A percentile compares a stretch with the other conserved stretches of the same genome.
phyloP scores from a whole-genome alignment of 2,329 filamentous ascomycete genomes.

The Helminthosporium solani region DNA sequence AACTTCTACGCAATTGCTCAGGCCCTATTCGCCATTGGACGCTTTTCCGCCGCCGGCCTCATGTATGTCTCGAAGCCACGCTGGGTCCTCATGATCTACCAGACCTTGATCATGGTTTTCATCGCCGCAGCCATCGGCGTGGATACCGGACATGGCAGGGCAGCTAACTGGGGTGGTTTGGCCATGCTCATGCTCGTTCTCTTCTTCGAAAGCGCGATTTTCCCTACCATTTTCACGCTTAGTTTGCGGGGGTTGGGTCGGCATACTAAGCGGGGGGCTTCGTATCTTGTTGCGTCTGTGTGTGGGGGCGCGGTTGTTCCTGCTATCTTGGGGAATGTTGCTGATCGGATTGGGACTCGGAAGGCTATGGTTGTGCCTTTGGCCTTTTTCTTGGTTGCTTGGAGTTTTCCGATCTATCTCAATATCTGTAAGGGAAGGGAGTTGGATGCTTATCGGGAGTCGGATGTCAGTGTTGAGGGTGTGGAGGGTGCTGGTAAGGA shows the following conservation, averaged over 20 bases:
- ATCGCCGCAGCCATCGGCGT: slow-evolving; percentile 35
- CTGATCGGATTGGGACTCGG: slow-evolving; percentile 15
- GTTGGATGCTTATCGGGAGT: slow-evolving; percentile 39
- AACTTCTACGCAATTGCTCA: slow-evolving; percentile 44
- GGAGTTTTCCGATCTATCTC: slow-evolving; percentile 25
- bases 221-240: slow-evolving; percentile 25
- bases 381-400: slow-evolving; percentile 21
- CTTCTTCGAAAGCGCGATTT: background rate
- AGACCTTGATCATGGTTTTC: slow-evolving; percentile 41
- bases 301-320: slow-evolving; percentile 35
- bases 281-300: slow-evolving; percentile 40
- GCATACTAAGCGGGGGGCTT: slow-evolving; percentile 44
- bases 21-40: slow-evolving; percentile 39
- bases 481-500: slow-evolving; percentile 6
- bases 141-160: slow-evolving; percentile 28
- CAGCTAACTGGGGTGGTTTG: slow-evolving; percentile 40
- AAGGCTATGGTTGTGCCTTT: slow-evolving; percentile 24
- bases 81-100: slow-evolving; percentile 39
- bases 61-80: slow-evolving; percentile 43
- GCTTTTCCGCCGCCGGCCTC: slow-evolving; percentile 40
- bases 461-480: slow-evolving; percentile 22
- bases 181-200: slow-evolving; percentile 39
- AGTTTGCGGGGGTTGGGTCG: slow-evolving; percentile 41
- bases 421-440: slow-evolving; percentile 31
- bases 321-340: slow-evolving; percentile 20